Percentiles rank a stretch among this genome's conserved stretches.
Conservation (phyloP, 768 basidiomycete genomes). For the Leccinum olivaceopallidum region DNA sequence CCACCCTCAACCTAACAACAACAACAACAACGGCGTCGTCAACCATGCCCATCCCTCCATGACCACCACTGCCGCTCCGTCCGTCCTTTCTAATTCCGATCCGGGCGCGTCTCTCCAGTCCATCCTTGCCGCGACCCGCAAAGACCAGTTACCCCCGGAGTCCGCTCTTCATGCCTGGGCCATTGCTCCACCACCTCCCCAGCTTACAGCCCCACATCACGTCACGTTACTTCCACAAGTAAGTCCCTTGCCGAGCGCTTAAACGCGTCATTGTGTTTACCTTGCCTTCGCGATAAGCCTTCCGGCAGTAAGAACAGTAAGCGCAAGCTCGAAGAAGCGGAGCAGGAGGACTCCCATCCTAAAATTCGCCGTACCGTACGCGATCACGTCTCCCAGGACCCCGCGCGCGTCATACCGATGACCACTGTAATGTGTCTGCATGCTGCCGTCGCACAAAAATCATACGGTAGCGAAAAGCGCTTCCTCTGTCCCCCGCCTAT, state of each 20-base stretch:
- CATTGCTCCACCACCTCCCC: conserved; percentile 30
- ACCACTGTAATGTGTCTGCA: conserved; percentile 89
- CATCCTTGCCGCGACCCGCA: conserved; percentile 35
- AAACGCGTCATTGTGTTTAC: conserved; percentile 27
- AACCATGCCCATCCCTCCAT: conserved; percentile 33
- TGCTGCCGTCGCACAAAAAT: conserved; percentile 94
- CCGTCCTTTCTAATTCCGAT: conserved; percentile 39
- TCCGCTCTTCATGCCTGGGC: conserved; percentile 41
- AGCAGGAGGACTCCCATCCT: conserved; percentile 60
- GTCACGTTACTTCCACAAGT: conserved; percentile 41
- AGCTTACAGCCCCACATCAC: conserved; percentile 33
- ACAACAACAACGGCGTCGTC: conserved; percentile 27
- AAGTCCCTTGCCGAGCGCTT: conserved; percentile 30
- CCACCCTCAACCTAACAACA: conserved; percentile 27
- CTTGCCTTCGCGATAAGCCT: conserved; percentile 25
- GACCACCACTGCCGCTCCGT: conserved; percentile 30
- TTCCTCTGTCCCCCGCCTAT: conserved; percentile 93
- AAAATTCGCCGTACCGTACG: conserved; percentile 86
- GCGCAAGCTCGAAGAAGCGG: conserved; percentile 70
- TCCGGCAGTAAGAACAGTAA: conserved; percentile 52
- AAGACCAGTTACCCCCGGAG: conserved; percentile 33
- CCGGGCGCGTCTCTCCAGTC: conserved; percentile 42
- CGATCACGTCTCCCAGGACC: conserved; percentile 78
- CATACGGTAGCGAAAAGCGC: conserved; percentile 93
- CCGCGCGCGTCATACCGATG: conserved; percentile 78